Evolutionary conservation across 805 yeast species (phyloP).

Genomic region (Komagataella ulmi): DNA sequence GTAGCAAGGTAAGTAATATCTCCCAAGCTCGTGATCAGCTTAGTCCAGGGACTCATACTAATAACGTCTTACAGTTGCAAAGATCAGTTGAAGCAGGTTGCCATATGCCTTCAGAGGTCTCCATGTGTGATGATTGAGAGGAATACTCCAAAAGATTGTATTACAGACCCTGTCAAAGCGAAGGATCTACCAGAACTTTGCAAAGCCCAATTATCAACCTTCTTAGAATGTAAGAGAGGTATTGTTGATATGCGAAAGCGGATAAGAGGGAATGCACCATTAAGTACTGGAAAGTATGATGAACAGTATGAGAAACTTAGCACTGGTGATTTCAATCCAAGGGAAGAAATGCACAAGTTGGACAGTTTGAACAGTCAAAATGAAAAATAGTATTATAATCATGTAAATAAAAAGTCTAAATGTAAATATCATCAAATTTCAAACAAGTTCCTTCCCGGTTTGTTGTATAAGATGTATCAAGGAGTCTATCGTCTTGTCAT

Average conservation of each 20-base stretch:
- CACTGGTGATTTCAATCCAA: constrained; percentile 70
- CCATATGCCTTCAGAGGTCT: constrained; percentile 88
- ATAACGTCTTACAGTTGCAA: constrained; percentile 47
- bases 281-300: constrained; percentile 87
- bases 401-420: neutral
- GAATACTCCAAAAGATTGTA: constrained; percentile 79
- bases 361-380: constrained; percentile 39
- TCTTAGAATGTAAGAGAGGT: constrained; percentile 84
- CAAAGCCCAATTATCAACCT: constrained; percentile 70
- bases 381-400: constrained; percentile 18
- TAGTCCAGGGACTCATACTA: constrained; percentile 1
- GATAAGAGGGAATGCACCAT: constrained; percentile 86
- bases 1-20: constrained; percentile 32
- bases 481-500: constrained; percentile 28
- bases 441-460: neutral
- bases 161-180: constrained; percentile 66
- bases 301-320: constrained; percentile 73
- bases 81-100: constrained; percentile 91
- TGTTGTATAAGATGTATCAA: constrained; percentile 15
- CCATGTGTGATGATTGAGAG: constrained; percentile 91
- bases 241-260: constrained; percentile 85
- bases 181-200: constrained; percentile 80
- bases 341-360: constrained; percentile 67
- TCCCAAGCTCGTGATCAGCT: neutral
- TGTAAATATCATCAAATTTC: neutral